Conservation (phyloP, 306 rosid genomes). For the Vigna nakashimae region DNA sequence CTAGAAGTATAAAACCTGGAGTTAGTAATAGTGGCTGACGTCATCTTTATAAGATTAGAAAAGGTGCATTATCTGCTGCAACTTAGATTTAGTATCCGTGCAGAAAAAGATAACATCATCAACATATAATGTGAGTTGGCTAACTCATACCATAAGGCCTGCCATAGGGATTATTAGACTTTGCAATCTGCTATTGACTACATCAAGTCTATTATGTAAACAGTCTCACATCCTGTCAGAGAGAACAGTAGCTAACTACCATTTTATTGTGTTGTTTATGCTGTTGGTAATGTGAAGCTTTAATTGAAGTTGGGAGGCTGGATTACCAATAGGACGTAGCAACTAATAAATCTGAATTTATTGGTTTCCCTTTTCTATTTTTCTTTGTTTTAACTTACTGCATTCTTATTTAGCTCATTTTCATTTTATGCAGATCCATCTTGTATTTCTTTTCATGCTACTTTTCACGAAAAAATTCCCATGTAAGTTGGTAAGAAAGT, state of each 20-base stretch:
- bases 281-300: conserved; percentile 11
- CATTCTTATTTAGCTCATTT: conserved; percentile 40
- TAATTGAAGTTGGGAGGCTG: conserved; percentile 2
- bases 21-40: no score
- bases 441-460: conserved; percentile 82
- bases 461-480: conserved; percentile 78
- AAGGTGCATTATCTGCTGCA: no score
- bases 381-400: conserved; percentile 29
- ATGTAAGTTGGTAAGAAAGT: conserved; percentile 63
- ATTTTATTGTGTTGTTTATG: background rate
- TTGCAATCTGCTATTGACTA: background rate
- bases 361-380: background rate
- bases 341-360: conserved; percentile 20
- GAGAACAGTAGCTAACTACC: background rate
- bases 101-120: no score
- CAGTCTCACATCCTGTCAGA: background rate
- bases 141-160: no score
- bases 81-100: no score
- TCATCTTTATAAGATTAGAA: no score
- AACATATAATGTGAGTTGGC: no score
- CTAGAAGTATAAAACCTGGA: no score
- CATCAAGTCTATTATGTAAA: conserved; percentile 9
- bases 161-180: no score
- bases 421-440: conserved; percentile 68
- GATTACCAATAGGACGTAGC: background rate